Conservation (phyloP, 176 grass and related monocot genomes). For the Alloteropsis semialata region DNA sequence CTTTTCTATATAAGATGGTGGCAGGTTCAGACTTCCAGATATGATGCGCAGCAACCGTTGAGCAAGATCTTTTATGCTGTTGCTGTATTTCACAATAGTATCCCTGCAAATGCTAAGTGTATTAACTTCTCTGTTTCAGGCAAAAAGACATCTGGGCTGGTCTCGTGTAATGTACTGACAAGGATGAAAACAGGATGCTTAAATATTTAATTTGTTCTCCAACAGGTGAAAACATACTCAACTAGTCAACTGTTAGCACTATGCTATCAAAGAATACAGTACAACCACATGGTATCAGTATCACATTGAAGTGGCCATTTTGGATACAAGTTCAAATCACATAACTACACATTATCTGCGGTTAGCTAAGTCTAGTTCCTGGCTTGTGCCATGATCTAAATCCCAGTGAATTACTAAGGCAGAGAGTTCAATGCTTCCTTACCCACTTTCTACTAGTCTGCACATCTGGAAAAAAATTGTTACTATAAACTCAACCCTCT, state of each 20-base stretch:
- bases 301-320: neutral
- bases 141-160: neutral
- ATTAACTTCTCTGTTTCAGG: neutral
- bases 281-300: neutral
- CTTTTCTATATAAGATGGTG: constrained; percentile 74
- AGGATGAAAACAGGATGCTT: neutral
- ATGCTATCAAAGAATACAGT: neutral
- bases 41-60: constrained; percentile 61
- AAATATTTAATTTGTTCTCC: neutral
- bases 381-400: neutral
- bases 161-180: neutral
- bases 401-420: neutral
- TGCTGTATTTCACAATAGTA: constrained; percentile 70
- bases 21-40: constrained; percentile 61
- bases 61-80: constrained; percentile 71
- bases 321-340: neutral
- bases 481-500: neutral
- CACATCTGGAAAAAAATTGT: neutral
- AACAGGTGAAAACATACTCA: neutral
- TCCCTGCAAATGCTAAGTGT: constrained; percentile 44
- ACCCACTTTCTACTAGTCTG: neutral
- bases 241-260: neutral
- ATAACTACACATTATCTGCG: neutral
- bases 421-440: neutral
- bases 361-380: neutral